Percentiles rank a stretch among this genome's conserved stretches.
phyloP scores from a whole-genome alignment of 1,284 basidiomycete genomes.

The Melampsora larici-populina region DNA sequence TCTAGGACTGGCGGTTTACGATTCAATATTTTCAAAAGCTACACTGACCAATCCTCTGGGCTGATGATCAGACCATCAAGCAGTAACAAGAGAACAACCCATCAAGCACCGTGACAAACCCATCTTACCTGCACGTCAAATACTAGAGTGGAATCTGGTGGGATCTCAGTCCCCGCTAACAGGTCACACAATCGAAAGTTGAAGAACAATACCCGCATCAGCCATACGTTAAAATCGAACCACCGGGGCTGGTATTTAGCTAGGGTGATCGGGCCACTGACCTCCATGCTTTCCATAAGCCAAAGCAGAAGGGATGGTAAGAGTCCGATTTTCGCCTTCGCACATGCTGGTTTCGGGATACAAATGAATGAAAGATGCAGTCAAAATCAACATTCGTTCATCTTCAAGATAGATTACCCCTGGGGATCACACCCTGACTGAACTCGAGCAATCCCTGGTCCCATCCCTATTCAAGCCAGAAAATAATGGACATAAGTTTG shows the following conservation, averaged over 20 bases:
- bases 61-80: not conserved
- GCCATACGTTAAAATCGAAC: not conserved
- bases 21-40: conserved; percentile 5
- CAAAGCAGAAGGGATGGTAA: conserved; percentile 29
- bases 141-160: conserved; percentile 26
- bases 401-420: not conserved
- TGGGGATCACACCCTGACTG: not conserved
- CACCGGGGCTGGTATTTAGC: not conserved
- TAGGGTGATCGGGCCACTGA: not conserved
- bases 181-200: conserved; percentile 1
- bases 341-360: conserved; percentile 15
- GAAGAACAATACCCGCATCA: not conserved
- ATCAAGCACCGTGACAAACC: not conserved
- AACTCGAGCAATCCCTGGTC: conserved; percentile 31
- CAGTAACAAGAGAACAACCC: not conserved
- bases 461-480: conserved; percentile 25
- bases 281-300: conserved; percentile 34
- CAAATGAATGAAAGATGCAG: not conserved
- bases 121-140: conserved; percentile 34
- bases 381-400: too few relatives aligned
- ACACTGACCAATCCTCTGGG: not conserved
- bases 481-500: not conserved
- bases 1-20: not conserved
- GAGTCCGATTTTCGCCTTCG: conserved; percentile 24
- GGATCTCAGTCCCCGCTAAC: conserved; percentile 30